Base-by-base conservation (phyloP, 2,329 filamentous ascomycete genomes). In the Claviceps lovelessii region DNA sequence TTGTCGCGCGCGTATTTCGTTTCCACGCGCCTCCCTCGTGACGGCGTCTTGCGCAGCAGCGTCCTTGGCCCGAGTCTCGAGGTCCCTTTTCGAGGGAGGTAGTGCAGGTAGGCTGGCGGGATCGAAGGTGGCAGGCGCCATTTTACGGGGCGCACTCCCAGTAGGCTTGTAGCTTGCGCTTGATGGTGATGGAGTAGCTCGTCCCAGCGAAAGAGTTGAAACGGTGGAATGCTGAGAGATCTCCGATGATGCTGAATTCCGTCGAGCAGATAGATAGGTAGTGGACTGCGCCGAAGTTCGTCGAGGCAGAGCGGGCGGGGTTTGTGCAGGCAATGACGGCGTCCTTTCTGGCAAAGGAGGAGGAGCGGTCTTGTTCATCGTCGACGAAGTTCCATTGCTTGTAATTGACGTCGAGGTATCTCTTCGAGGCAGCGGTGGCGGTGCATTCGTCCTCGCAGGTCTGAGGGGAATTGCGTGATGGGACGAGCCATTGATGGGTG, bases 221-320 rank as follows among this genome's bases (percentile, higher is more conserved):
- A 78, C 62, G 11, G 71, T 72, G 7, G 80, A 84, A 44, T 73
- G 68, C 55, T 76, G 70, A 2, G 80, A 83, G 13, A 75, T 61
- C 35, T 79, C 78, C 2, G 81, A 84, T 0, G 80, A 77, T 46
- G 76, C 76, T 19, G 81, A 84, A 51, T 72, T 76, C 54, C 77
- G 73, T 29, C 80, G 73, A 5, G 67, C 67, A 28, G 65, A 64
- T 39, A 76, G 64, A 15, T 66, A 53, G 37, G 54, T 65, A 4
- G 59, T 59, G 9, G 67, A 65, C 57, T 77, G 73, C 7, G 70
- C 65, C 2, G 76, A 76, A 2, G 74, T 64, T 31, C 73, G 73
- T 35, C 79, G 73, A 17, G 76, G 70, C 15, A 79, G 77, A 19
- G 81, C 65, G 33, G 72, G 70, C 8, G 79, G 78, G 4, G 71